Conservation (phyloP, 129 eudicot species). For the Glebionis coronaria region DNA sequence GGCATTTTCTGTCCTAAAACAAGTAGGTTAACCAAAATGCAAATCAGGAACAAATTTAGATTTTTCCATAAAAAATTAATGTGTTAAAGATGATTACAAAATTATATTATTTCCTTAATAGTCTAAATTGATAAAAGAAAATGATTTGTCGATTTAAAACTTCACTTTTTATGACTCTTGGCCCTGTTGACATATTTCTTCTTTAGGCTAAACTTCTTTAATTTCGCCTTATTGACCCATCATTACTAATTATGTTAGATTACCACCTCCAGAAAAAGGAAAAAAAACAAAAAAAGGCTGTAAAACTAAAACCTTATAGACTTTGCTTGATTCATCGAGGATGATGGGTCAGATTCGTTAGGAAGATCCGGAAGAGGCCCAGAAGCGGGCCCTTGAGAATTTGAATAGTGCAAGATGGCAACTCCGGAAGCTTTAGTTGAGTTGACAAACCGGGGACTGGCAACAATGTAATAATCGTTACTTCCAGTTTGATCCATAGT, state of each 20-base stretch:
- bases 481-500: slow-evolving; percentile 88
- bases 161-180: too few species aligned
- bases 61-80: too few species aligned
- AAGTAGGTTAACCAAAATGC: too few species aligned
- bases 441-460: slow-evolving; percentile 79
- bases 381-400: slow-evolving; percentile 84
- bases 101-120: too few species aligned
- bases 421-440: slow-evolving; percentile 71
- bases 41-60: too few species aligned
- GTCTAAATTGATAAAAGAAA: too few species aligned
- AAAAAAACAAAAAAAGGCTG: slow-evolving; percentile 30
- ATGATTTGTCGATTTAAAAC: too few species aligned
- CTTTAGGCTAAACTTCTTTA: too few species aligned
- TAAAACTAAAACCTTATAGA: slow-evolving; percentile 76
- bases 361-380: slow-evolving; percentile 97
- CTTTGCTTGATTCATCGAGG: slow-evolving; percentile 95
- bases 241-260: not conserved
- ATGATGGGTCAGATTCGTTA: slow-evolving; percentile 65
- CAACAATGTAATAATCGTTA: slow-evolving; percentile 90
- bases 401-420: slow-evolving; percentile 84
- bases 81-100: too few species aligned
- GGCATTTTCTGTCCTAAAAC: too few species aligned
- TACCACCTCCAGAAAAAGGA: slow-evolving; percentile 7
- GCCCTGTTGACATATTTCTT: too few species aligned
- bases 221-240: not conserved